A percentile compares a stretch with the other conserved stretches of the same genome.
These are phyloP conservation scores for Casaregolazyma lundiana DNA, from an alignment of 1,139 yeast genomes.

Conservation along the genomic window DNA sequence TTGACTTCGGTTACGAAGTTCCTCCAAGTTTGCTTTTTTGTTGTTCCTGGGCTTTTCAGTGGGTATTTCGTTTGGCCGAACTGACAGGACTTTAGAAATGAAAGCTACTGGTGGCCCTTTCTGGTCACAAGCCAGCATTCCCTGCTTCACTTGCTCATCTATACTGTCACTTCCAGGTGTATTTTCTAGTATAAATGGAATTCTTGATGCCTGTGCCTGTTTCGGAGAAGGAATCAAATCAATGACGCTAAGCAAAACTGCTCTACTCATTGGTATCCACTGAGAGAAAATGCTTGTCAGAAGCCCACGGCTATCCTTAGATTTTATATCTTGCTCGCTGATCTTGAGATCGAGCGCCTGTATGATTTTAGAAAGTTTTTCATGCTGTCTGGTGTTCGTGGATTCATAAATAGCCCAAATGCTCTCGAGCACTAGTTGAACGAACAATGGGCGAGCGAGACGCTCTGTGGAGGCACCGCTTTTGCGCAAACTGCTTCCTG, in stretches of 20 bases:
- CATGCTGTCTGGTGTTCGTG: constrained; percentile 61
- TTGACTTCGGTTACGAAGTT: constrained; percentile 61
- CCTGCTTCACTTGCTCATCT: constrained; percentile 45
- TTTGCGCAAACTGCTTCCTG: constrained; percentile 37
- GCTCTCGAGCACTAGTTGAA: constrained; percentile 78
- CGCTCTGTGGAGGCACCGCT: constrained; percentile 39
- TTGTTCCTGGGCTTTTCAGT: constrained; percentile 36
- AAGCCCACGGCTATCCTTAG: constrained; percentile 67
- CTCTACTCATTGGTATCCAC: constrained; percentile 91
- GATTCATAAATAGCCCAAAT: constrained; percentile 88
- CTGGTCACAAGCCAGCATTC: constrained; percentile 63
- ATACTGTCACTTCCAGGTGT: constrained; percentile 51
- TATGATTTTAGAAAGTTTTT: constrained; percentile 69
- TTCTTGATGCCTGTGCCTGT: constrained; percentile 65
- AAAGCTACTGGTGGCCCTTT: constrained; percentile 69
- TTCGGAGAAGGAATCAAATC: constrained; percentile 82
- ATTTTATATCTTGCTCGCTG: constrained; percentile 68
- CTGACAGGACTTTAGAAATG: constrained; percentile 83
- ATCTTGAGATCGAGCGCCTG: constrained; percentile 64
- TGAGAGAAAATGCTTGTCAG: constrained; percentile 75
- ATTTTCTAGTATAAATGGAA: constrained; percentile 59
- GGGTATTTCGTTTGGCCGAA: constrained; percentile 79
- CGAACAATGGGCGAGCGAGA: constrained; percentile 73
- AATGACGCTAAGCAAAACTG: constrained; percentile 77
- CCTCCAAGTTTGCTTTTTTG: constrained; percentile 40